Base-by-base conservation (phyloP, 495 filamentous ascomycete species). In the Xylaria castorea region DNA sequence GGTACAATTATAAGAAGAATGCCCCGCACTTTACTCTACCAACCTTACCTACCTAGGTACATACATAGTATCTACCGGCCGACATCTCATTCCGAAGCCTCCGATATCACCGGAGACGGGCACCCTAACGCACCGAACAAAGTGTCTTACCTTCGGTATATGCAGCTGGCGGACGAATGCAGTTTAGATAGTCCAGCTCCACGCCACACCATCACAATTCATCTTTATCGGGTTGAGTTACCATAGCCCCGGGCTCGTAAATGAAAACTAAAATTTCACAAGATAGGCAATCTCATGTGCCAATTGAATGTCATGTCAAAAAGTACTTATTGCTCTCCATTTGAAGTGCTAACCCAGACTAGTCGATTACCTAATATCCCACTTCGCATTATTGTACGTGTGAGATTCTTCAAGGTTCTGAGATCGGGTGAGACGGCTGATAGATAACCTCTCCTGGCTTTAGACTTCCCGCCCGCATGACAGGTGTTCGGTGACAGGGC, bases 121-220 rank as follows among this genome's bases (percentile, higher is more conserved):
- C 32, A 22, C 12, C 57, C 32, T 38, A 61, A 61, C 61, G 16
- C n/a, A 63, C 61, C 61, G 61, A 22, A 61, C n/a, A n/a, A n/a
- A n/a, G n/a, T n/a, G n/a, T n/a, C n/a, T n/a, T n/a, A n/a, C n/a
- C n/a, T n/a, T n/a, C n/a, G n/a, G n/a, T n/a, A n/a, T n/a, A 3
- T 14, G 16, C 20, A 57, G n/a, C 12, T 12, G 14, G 22, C 11
- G 51, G n/a, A 9, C 5, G 2, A 25, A 9, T 25, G 44, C 44
- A 46, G 12, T 0, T 1, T n/a, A n/a, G n/a, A n/a, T 62, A 62
- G 58, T 42, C 0, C 36, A 42, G 61, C 38, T 44, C n/a, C n/a
- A n/a, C n/a, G n/a, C 61, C 61, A 64, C 36, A 25, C 9, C 5
- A 57, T 14, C 53, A 20, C 53, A 51, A 51, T 57, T 57, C 30